A percentile compares a stretch with the other conserved stretches of the same genome.
phyloP scores from a whole-genome alignment of 2,329 filamentous ascomycete genomes.

The Sporothrix globosa region DNA sequence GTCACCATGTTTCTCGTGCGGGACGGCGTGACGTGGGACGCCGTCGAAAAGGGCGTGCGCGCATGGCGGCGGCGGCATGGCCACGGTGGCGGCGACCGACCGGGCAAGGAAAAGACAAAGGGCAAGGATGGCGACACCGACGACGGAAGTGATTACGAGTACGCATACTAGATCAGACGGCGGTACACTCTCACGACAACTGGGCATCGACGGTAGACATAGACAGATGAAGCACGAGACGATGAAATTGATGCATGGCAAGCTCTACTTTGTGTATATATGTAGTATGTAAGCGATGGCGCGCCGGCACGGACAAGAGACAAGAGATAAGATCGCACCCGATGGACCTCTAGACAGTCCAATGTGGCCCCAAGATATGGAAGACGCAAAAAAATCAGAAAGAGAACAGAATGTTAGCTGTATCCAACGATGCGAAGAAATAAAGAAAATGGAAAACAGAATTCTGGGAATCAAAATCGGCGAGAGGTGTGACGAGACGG shows the following conservation, averaged over 20 bases:
- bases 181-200: background rate
- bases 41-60: constrained; percentile 77
- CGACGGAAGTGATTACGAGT: constrained; percentile 13
- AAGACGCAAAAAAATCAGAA: background rate
- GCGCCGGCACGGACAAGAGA: background rate
- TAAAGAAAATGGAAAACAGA: background rate
- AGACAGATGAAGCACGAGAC: background rate
- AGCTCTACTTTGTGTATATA: background rate
- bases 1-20: constrained; percentile 82
- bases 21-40: constrained; percentile 75
- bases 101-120: constrained; percentile 1
- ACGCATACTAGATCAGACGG: background rate
- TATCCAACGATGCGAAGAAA: background rate
- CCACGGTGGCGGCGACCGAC: constrained; percentile 57
- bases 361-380: background rate
- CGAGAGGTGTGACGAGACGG: background rate
- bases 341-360: background rate
- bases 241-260: background rate
- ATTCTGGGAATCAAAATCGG: background rate
- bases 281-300: background rate
- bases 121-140: background rate
- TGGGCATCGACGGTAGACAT: background rate
- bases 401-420: background rate
- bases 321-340: background rate
- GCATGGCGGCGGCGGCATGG: constrained; percentile 66